These are phyloP conservation scores for Euphorbia lathyris DNA, from an alignment of 345 rosid genomes.

Conservation along the genomic window DNA sequence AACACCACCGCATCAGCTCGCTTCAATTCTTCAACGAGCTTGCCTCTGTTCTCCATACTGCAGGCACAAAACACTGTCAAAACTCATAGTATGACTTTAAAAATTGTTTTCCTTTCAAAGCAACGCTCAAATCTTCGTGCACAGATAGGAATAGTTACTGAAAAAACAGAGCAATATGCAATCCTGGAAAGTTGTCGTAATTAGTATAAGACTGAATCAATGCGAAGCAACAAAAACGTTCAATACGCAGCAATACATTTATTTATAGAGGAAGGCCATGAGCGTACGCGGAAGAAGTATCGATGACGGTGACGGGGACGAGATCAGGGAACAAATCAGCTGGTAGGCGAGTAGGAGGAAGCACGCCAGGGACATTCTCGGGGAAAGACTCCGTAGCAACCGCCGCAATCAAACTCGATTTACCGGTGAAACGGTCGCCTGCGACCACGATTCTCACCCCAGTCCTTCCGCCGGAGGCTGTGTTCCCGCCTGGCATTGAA, in stretches of 20 bases:
- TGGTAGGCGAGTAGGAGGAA: slow-evolving; percentile 71
- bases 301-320: slow-evolving; percentile 75
- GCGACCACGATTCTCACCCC: slow-evolving; percentile 63
- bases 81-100: background rate
- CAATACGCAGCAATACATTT: background rate
- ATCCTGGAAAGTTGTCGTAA: background rate
- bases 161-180: background rate
- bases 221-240: background rate
- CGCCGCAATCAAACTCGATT: slow-evolving; percentile 71
- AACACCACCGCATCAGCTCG: slow-evolving; percentile 71
- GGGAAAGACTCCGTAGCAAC: slow-evolving; percentile 65
- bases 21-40: slow-evolving; percentile 71
- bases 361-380: slow-evolving; percentile 55
- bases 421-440: slow-evolving; percentile 76
- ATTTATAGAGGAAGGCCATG: background rate
- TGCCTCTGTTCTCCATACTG: slow-evolving; percentile 67
- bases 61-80: background rate
- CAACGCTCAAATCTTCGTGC: background rate
- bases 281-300: slow-evolving; percentile 66
- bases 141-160: background rate
- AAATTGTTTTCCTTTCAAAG: background rate
- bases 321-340: slow-evolving; percentile 65
- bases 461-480: slow-evolving; percentile 44
- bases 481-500: slow-evolving; percentile 42
- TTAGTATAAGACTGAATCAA: background rate